Percentiles rank a stretch among this genome's conserved stretches.
Conservation (phyloP, 139 green algal genomes). For the Coelastrella sp. region DNA sequence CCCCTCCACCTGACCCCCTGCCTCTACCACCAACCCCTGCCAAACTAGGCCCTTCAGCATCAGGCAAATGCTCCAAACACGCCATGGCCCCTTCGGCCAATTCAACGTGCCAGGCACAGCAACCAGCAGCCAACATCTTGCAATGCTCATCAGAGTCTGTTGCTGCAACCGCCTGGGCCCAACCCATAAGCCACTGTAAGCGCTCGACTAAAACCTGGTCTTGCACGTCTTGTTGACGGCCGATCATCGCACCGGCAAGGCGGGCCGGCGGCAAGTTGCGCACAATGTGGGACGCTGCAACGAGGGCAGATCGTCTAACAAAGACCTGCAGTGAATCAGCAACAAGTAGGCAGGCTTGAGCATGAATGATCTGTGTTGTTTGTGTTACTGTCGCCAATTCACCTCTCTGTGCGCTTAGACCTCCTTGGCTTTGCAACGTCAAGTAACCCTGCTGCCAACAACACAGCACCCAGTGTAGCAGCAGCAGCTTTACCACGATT, state of each 20-base stretch:
- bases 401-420: conserved; percentile 52
- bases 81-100: conserved; percentile 44
- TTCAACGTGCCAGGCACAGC: conserved; percentile 53
- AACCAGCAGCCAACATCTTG: conserved; percentile 54
- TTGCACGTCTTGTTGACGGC: background rate
- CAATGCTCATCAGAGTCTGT: conserved; percentile 63
- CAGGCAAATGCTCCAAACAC: conserved; percentile 33
- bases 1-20: background rate
- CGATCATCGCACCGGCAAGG: conserved; percentile 63
- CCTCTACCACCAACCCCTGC: background rate
- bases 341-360: background rate
- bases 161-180: conserved; percentile 38
- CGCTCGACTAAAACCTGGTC: conserved; percentile 58
- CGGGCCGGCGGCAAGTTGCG: conserved; percentile 63
- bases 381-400: background rate
- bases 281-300: conserved; percentile 70
- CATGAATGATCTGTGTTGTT: background rate
- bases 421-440: conserved; percentile 72
- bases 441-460: conserved; percentile 70
- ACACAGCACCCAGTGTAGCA: conserved; percentile 45
- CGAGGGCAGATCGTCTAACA: conserved; percentile 75
- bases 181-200: conserved; percentile 71
- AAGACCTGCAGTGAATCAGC: conserved; percentile 62
- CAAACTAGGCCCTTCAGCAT: conserved; percentile 22
- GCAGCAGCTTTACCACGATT: conserved; percentile 56